Evolutionary conservation across 225 moss, liverwort and hornwort genomes (phyloP).

Genomic region (Straminergon stramineum): DNA sequence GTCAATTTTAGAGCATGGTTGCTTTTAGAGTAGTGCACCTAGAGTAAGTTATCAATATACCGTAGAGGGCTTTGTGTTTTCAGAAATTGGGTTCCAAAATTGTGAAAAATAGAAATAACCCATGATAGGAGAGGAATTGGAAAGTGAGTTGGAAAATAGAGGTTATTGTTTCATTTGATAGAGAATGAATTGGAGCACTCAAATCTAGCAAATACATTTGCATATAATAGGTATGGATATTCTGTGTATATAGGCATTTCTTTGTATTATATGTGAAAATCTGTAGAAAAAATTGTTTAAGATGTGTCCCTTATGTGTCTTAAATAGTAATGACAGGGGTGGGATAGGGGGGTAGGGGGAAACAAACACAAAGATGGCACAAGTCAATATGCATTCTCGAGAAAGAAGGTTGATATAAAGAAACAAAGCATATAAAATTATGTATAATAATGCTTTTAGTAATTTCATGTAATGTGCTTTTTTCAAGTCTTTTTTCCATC

Average conservation of each 20-base stretch:
- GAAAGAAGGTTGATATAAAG: rapidly evolving
- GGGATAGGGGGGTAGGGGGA: no score
- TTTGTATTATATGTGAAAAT: neutral
- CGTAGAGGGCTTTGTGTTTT: neutral
- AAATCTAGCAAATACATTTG: neutral
- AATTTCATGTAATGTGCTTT: no score
- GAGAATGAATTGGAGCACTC: neutral
- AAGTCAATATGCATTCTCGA: rapidly evolving
- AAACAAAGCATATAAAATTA: no score
- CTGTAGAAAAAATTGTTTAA: neutral
- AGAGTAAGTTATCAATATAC: neutral
- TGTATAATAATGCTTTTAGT: no score
- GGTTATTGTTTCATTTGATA: neutral
- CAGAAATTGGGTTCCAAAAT: neutral
- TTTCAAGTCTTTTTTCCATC: no score
- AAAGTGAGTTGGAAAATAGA: neutral
- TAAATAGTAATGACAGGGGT: neutral
- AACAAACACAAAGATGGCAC: neutral
- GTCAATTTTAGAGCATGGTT: no score
- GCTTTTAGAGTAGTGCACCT: no score
- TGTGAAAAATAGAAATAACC: neutral
- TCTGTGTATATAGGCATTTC: neutral
- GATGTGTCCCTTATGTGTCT: rapidly evolving
- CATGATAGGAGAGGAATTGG: neutral
- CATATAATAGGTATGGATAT: neutral